Evolutionary conservation across 192 early-diverging fungal species (phyloP).

Genomic region (Coemansia sp.): DNA sequence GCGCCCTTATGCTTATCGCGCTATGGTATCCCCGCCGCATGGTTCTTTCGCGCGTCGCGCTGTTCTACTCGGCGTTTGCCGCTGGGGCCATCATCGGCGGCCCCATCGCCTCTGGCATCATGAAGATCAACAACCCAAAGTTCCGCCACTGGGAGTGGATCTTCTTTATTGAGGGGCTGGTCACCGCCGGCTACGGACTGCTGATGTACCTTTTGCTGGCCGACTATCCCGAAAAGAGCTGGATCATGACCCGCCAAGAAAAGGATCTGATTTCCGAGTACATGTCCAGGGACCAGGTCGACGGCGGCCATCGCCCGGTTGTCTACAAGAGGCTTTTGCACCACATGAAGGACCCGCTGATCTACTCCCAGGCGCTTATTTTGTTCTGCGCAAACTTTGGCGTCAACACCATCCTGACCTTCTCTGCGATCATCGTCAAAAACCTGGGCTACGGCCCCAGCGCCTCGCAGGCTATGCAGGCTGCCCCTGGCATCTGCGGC

Average conservation of each 20-base stretch:
- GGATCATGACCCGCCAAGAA: slow-evolving; percentile 29
- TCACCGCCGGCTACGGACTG: slow-evolving; percentile 33
- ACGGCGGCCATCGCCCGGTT: slow-evolving; percentile 34
- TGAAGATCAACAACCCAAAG: slow-evolving; percentile 31
- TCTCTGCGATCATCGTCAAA: slow-evolving; percentile 43
- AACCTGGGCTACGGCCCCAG: slow-evolving; percentile 34
- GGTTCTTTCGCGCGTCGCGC: slow-evolving; percentile 40
- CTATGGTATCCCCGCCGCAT: slow-evolving; percentile 52
- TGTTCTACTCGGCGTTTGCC: slow-evolving; percentile 49
- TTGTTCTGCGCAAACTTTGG: slow-evolving; percentile 47
- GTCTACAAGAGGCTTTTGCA: slow-evolving; percentile 19
- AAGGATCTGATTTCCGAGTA: slow-evolving; percentile 28
- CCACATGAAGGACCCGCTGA: slow-evolving; percentile 28
- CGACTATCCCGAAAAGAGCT: slow-evolving; percentile 47
- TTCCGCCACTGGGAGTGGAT: slow-evolving; percentile 48
- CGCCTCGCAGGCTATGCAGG: slow-evolving; percentile 47
- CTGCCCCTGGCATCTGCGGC: slow-evolving; percentile 42
- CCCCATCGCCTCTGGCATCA: slow-evolving; percentile 43
- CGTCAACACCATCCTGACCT: slow-evolving; percentile 50
- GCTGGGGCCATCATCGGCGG: slow-evolving; percentile 44
- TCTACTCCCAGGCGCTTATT: slow-evolving; percentile 40
- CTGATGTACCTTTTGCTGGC: slow-evolving; percentile 36
- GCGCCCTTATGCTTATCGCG: slow-evolving; percentile 43
- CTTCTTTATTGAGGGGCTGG: slow-evolving; percentile 49
- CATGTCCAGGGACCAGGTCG: slow-evolving; percentile 35